Conservation (phyloP, 352 stramenopile genomes). For the Aphanomyces invadans region DNA sequence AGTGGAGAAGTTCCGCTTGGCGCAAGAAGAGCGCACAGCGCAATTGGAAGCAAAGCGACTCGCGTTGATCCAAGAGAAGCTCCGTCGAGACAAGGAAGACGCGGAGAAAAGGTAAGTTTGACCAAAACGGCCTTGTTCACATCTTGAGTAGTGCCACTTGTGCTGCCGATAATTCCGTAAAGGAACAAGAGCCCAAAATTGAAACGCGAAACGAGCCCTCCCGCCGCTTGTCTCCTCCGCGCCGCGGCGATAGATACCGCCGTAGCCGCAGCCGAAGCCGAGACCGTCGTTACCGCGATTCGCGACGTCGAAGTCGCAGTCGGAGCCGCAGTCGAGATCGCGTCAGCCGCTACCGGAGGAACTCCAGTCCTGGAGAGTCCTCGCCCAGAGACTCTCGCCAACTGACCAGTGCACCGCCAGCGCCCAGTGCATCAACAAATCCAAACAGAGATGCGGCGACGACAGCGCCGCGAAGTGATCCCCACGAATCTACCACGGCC, state of each 20-base stretch:
- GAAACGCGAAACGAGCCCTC: constrained; percentile 24
- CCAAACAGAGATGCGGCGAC: too few species aligned
- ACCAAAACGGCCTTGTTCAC: background rate
- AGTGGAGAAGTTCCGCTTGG: constrained; percentile 40
- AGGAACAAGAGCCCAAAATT: background rate
- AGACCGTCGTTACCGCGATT: constrained; percentile 25
- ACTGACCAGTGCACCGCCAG: too few species aligned
- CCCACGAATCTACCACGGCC: background rate
- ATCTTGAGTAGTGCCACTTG: background rate
- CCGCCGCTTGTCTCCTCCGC: constrained; percentile 23
- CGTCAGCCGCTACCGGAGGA: constrained; percentile 23
- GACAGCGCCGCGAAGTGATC: constrained; percentile 17
- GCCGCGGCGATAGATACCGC: constrained; percentile 27
- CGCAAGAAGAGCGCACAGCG: constrained; percentile 37
- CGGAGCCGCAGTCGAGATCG: constrained; percentile 27
- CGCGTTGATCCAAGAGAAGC: constrained; percentile 29
- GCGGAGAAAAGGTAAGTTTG: constrained; percentile 22
- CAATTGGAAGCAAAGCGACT: constrained; percentile 32
- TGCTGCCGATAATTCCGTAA: background rate
- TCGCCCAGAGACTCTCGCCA: too few species aligned
- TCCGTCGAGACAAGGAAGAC: constrained; percentile 30
- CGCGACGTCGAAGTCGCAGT: constrained; percentile 24
- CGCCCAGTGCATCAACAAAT: too few species aligned
- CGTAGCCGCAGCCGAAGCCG: constrained; percentile 33
- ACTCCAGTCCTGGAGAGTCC: too few species aligned